phyloP scores from a whole-genome alignment of 2,329 filamentous ascomycete genomes.

The Didymella exigua region DNA sequence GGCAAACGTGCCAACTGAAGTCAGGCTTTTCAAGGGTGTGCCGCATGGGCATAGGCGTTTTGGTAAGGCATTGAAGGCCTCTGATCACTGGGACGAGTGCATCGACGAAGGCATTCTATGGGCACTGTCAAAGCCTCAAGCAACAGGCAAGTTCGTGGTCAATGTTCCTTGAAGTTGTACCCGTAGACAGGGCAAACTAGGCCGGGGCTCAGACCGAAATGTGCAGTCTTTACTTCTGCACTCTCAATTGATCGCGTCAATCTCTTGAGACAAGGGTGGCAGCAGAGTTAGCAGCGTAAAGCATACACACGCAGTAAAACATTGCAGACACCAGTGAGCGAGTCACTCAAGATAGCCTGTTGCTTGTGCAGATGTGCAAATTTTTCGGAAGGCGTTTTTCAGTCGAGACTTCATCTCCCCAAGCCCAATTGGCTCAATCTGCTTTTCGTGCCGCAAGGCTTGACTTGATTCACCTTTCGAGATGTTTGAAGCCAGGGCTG shows the following conservation, averaged over 20 bases:
- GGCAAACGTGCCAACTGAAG: constrained; percentile 56
- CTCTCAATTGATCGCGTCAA: not conserved
- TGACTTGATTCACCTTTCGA: not conserved
- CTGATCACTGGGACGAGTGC: constrained; percentile 52
- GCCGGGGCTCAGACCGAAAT: not conserved
- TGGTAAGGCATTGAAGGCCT: constrained; percentile 49
- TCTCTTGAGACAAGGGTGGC: not conserved
- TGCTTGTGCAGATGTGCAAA: not conserved
- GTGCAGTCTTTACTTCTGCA: not conserved
- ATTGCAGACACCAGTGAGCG: not conserved
- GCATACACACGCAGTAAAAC: no score
- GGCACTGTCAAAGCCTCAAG: constrained; percentile 45
- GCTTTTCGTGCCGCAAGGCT: not conserved
- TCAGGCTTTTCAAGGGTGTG: constrained; percentile 58
- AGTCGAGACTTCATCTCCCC: not conserved
- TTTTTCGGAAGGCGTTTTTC: not conserved
- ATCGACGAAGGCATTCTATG: constrained; percentile 54
- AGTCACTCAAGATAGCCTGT: not conserved
- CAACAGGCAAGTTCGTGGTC: constrained; percentile 44
- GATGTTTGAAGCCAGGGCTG: constrained; percentile 2
- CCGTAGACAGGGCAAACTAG: not conserved
- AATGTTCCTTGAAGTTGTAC: constrained; percentile 22
- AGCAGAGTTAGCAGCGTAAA: not conserved
- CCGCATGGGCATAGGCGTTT: constrained; percentile 61
- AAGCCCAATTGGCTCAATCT: not conserved